Evolutionary conservation across 2,329 filamentous ascomycete genomes (phyloP), one percentile per base, ranked within the genome.

Genomic region (Microcyclosporella mali): DNA sequence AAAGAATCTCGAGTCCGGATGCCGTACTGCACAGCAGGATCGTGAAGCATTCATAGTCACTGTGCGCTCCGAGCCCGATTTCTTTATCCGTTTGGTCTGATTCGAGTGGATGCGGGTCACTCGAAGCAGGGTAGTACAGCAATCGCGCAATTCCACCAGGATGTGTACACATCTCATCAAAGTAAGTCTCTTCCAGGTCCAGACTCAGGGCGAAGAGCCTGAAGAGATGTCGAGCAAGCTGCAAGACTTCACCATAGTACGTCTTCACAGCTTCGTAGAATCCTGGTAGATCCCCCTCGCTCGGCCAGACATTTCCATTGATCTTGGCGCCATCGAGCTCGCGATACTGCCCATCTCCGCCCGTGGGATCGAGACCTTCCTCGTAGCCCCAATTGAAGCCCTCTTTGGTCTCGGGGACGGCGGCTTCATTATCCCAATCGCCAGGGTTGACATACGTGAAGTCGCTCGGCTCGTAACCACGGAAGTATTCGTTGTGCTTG

Each of bases 311-410:
- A 45, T 69, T 69, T 1, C 53, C 60, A n/a, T 62, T 62, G 4
- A 50, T 51, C 10, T 47, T 52, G 3, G 50, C 56, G 4, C 67
- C 67, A 47, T 70, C 66, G 3, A 70, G 48, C 28, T 70, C 66
- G 11, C 55, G 51, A 47, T 69, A 70, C 44, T 58, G 44, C 3
- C 66, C 66, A 56, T 71, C 67, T 11, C 67, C 66, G 3, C 66
- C 66, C 1, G 55, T 63, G 2, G 53, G 56, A 42, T 70, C 68
- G 4, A 70, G 55, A 7, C 50, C 58, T 15, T 51, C 55, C 50
- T 70, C 67, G 41, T 71, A 70, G 6, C 65, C 62, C 53, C 63
- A 69, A 38, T 70, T 70, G 53, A 68, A 70, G 2, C 60, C 64
- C 40, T 69, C 64, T 43, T 70, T 69, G 0, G 62, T 63, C 51